Evolutionary conservation across 768 basidiomycete genomes (phyloP).

Genomic region (Mycena indigotica): DNA sequence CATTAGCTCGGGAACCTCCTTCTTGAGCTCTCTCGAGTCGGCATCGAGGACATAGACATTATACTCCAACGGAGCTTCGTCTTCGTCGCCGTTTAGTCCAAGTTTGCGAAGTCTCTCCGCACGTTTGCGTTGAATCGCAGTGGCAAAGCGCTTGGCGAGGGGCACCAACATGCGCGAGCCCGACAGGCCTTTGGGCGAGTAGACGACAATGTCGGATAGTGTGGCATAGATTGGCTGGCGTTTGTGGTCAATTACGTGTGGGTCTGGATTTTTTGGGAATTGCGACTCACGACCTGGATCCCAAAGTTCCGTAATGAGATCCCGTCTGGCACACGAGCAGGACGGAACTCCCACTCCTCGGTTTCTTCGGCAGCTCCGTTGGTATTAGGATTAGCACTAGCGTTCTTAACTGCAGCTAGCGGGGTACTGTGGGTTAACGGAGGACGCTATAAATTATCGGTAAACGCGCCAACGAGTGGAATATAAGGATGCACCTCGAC

Average conservation of each 20-base stretch:
- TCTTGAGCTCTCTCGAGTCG: conserved; percentile 45
- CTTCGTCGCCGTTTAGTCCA: conserved; percentile 12
- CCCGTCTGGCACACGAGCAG: conserved; percentile 74
- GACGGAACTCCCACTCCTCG: conserved; percentile 66
- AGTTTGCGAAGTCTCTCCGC: conserved; percentile 42
- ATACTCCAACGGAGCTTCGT: conserved; percentile 52
- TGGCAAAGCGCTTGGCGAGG: conserved; percentile 66
- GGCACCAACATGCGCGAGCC: conserved; percentile 54
- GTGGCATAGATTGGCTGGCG: conserved; percentile 79
- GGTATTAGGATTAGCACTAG: not conserved
- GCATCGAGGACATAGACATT: conserved; percentile 80
- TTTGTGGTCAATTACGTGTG: conserved; percentile 6
- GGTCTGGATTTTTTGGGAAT: no score
- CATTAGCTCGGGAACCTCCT: conserved; percentile 53
- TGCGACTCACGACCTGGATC: conserved; percentile 79
- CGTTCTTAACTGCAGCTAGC: no score
- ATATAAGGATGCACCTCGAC: conserved; percentile 21
- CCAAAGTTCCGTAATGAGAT: conserved; percentile 87
- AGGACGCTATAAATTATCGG: no score
- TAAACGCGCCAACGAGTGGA: no score
- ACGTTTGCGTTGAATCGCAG: conserved; percentile 61
- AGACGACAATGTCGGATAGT: conserved; percentile 87
- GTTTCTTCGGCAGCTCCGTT: conserved; percentile 22
- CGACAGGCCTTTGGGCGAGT: conserved; percentile 67
- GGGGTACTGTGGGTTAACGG: no score